These are phyloP conservation scores for Nothophaeocryptopus gaeumannii DNA, from an alignment of 2,329 filamentous ascomycete species.

Conservation along the genomic window DNA sequence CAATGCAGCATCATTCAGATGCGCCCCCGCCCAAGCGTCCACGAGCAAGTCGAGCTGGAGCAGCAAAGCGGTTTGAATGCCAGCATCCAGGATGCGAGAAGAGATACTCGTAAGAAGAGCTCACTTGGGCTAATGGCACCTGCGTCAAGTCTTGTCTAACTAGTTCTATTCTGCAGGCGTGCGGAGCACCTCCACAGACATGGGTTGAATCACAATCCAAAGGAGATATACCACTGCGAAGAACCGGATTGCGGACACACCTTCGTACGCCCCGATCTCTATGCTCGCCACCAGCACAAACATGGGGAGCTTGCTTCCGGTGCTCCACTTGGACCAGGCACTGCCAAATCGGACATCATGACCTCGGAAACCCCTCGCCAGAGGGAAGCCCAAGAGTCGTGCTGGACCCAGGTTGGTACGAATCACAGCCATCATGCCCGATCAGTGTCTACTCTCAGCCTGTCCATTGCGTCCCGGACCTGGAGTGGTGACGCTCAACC, in stretches of 20 bases:
- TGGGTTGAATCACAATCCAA: conserved; percentile 89
- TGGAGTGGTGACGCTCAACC: not conserved
- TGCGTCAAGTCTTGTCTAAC: not conserved
- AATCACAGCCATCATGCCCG: too few relatives aligned
- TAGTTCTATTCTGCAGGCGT: conserved; percentile 40
- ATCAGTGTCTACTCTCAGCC: too few relatives aligned
- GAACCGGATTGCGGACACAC: conserved; percentile 82
- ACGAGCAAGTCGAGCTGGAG: conserved; percentile 69
- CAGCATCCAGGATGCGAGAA: conserved; percentile 83
- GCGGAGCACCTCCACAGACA: conserved; percentile 93
- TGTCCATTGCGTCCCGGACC: too few relatives aligned
- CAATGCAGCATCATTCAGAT: conserved; percentile 12
- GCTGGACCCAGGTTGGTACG: too few relatives aligned
- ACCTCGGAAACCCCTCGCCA: not conserved
- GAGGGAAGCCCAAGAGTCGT: too few relatives aligned
- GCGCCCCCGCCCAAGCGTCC: conserved; percentile 19
- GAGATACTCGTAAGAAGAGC: conserved; percentile 68
- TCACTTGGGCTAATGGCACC: not conserved
- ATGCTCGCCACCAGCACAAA: conserved; percentile 58
- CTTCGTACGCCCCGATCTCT: conserved; percentile 90
- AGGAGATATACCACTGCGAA: conserved; percentile 87
- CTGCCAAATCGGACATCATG: not conserved
- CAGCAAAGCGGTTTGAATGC: conserved; percentile 68
- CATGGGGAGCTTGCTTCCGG: conserved; percentile 29
- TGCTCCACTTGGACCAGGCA: not conserved